Conservation (phyloP, 768 basidiomycete genomes). For the Hysterangium stoloniferum region DNA sequence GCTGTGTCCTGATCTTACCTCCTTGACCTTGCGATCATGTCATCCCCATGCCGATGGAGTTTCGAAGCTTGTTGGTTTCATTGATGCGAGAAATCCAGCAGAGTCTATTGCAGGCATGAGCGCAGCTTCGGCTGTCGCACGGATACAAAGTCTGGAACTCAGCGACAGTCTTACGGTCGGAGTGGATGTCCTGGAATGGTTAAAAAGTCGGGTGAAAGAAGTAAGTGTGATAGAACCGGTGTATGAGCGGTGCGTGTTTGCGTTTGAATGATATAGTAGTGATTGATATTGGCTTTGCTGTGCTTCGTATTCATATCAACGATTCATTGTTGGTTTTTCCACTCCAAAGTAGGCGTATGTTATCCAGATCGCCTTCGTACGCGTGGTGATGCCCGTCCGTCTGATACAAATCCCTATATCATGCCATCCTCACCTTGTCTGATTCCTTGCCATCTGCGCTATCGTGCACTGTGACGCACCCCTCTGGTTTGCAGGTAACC, state of each 20-base stretch:
- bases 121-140: constrained; percentile 38
- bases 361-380: constrained; percentile 3
- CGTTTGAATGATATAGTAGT: constrained; percentile 1
- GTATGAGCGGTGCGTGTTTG: constrained; percentile 32
- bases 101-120: constrained; percentile 21
- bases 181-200: constrained; percentile 62
- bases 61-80: constrained; percentile 59
- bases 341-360: background rate
- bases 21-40: constrained; percentile 56
- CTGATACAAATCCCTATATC: too few species aligned
- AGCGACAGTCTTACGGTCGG: constrained; percentile 59
- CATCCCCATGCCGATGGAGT: constrained; percentile 59
- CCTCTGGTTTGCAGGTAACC: too few species aligned
- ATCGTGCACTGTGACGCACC: too few species aligned
- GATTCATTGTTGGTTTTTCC: background rate
- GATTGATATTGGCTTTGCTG: constrained; percentile 1
- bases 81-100: constrained; percentile 63
- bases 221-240: constrained; percentile 56
- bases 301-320: background rate
- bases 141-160: constrained; percentile 53
- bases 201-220: constrained; percentile 51
- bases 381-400: background rate
- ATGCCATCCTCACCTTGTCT: background rate
- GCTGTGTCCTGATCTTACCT: constrained; percentile 55
- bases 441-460: too few species aligned